These are phyloP conservation scores for Rutstroemia sp. DNA, from an alignment of 2,329 filamentous ascomycete genomes.

Conservation along the genomic window DNA sequence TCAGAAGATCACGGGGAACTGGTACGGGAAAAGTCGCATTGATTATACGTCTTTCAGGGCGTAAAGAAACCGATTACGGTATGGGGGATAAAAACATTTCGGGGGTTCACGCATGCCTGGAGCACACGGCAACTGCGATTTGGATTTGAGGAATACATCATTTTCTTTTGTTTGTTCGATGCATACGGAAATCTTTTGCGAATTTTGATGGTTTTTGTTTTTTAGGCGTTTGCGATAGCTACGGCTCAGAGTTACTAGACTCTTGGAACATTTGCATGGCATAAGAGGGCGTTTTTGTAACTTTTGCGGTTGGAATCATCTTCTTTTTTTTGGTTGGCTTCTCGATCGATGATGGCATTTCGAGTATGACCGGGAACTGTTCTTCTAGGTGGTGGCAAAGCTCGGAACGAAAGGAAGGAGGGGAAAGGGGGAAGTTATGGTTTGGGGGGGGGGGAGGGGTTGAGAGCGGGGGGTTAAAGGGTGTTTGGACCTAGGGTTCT, in stretches of 20 bases:
- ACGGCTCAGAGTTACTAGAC: slow-evolving; percentile 6
- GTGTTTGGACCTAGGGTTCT: too few species aligned
- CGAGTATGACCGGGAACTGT: background rate
- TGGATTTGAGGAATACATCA: background rate
- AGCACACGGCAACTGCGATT: slow-evolving; percentile 2
- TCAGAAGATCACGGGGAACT: slow-evolving; percentile 8
- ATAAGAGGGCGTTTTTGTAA: slow-evolving; percentile 9
- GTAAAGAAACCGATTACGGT: slow-evolving; percentile 1
- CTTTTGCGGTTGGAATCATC: background rate
- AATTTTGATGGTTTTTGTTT: background rate
- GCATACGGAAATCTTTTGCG: background rate
- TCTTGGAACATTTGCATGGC: slow-evolving; percentile 4
- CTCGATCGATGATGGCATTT: background rate
- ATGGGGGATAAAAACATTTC: background rate
- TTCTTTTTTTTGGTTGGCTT: background rate
- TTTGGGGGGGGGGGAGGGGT: background rate
- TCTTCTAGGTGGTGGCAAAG: background rate
- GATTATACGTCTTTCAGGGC: slow-evolving; percentile 5
- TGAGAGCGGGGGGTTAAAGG: too few species aligned
- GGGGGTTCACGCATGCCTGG: slow-evolving; percentile 1
- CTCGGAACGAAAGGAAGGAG: background rate
- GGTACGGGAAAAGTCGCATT: slow-evolving; percentile 7
- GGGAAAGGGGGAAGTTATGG: too few species aligned
- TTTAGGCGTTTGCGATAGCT: slow-evolving; percentile 7
- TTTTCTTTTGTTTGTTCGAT: background rate